Base-by-base conservation (phyloP, 257 asterid species). In the Scutellaria galericulata region DNA sequence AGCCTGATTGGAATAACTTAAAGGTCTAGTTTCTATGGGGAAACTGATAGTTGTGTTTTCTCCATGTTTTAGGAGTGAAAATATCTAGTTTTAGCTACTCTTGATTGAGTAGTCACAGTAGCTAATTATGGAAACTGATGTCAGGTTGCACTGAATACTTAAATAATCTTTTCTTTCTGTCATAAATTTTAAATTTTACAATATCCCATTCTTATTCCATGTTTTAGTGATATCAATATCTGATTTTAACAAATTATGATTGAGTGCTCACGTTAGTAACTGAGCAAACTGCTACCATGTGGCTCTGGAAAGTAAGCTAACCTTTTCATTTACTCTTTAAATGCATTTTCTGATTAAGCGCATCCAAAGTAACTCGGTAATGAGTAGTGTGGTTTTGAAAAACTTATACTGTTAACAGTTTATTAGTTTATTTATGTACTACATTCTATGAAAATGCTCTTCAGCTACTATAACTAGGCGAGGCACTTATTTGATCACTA, bases 41-140 rank as follows among this genome's bases (percentile, higher is more conserved):
- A 2, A 45, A 18, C 44, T 40, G 39, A 22, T 69, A 4, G 59
- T 31, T 50, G 58, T 41, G 44, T 54, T 66, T 50, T 14, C 42
- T 18, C 59, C 22, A 27, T 65, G 51, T 9, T 71, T n/a, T 40
- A 7, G 46, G 24, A 14, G 42, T 35, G 18, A 7, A 44, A 31
- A 39, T 50, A 37, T 31, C 51, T 52, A 6, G 52, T 44, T n/a
- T 53, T 41, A 5, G 63, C 50, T 42, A 48, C 47, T 58, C 31
- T 72, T 61, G 54, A 50, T 59, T 14, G 62, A 72, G 50, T 44
- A 15, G 69, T 59, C 35, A 10, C 1, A 14, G 46, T 57, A 24
- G 64, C 64, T 56, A 65, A 48, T 46, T 9, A 47, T 40, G 58
- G 13, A 76, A 54, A 41, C 57, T 44, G 78, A 65, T 52, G 22